phyloP scores from a whole-genome alignment of 2,329 filamentous ascomycete genomes.

The Trichophyton verrucosum region DNA sequence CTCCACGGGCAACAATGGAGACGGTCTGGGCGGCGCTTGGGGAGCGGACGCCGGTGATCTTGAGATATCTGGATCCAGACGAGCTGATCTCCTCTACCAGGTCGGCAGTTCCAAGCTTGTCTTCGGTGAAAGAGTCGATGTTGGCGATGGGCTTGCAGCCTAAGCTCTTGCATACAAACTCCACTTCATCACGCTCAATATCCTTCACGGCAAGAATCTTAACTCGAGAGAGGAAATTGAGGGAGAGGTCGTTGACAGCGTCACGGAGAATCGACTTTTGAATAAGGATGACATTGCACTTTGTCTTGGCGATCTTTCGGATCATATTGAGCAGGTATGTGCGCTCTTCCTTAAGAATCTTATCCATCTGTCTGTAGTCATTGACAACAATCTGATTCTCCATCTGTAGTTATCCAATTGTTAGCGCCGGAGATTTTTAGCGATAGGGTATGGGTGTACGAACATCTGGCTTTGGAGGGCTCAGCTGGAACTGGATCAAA shows the following conservation, averaged over 20 bases:
- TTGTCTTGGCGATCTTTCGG: constrained; percentile 99
- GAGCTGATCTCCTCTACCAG: constrained; percentile 84
- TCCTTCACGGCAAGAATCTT: constrained; percentile 95
- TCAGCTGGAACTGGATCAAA: constrained; percentile 96
- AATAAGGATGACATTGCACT: constrained; percentile 96
- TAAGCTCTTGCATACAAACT: constrained; percentile 98
- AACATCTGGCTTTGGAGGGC: constrained; percentile 92
- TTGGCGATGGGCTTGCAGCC: constrained; percentile 98
- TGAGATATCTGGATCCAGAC: constrained; percentile 82
- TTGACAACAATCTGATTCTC: constrained; percentile 99
- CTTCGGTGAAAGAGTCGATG: constrained; percentile 95
- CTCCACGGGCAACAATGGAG: constrained; percentile 85
- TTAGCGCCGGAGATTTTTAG: constrained; percentile 17
- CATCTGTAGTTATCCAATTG: constrained; percentile 48
- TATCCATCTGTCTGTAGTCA: constrained; percentile 99
- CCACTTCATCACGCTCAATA: constrained; percentile 95
- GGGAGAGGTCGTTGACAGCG: constrained; percentile 90
- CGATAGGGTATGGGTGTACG: constrained; percentile 21
- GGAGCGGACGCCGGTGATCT: constrained; percentile 80
- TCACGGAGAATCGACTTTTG: constrained; percentile 98
- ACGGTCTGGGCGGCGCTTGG: constrained; percentile 65
- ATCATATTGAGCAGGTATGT: constrained; percentile 97
- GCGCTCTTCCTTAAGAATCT: constrained; percentile 98
- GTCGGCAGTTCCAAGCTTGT: constrained; percentile 90
- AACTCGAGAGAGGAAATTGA: constrained; percentile 95